Conservation (phyloP, 2,329 filamentous ascomycete species). For the Penicillium decumbens region DNA sequence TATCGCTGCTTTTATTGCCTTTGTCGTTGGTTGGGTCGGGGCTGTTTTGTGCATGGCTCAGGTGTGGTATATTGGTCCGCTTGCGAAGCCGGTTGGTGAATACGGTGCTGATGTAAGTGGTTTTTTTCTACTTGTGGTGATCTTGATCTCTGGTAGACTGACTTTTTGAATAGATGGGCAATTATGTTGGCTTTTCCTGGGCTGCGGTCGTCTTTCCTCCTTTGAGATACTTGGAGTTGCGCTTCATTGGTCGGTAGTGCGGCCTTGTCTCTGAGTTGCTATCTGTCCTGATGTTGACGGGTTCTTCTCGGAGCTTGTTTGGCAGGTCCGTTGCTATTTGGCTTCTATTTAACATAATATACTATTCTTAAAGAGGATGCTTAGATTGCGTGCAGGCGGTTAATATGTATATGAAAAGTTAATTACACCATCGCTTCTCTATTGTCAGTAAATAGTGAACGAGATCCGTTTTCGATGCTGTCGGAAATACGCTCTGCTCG, state of each 20-base stretch:
- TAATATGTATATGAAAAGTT: neutral
- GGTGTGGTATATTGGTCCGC: slow-evolving; percentile 63
- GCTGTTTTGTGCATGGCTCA: slow-evolving; percentile 65
- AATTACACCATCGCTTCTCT: neutral
- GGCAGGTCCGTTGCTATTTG: neutral
- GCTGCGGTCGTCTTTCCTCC: slow-evolving; percentile 55
- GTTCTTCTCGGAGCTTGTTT: neutral
- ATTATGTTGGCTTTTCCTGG: slow-evolving; percentile 59
- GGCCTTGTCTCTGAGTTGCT: neutral
- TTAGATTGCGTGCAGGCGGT: neutral
- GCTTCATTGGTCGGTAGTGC: slow-evolving; percentile 44
- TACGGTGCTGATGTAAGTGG: slow-evolving; percentile 53
- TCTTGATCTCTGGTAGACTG: neutral
- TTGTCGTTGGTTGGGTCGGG: slow-evolving; percentile 61
- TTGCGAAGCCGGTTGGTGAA: slow-evolving; percentile 55
- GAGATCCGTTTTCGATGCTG: neutral
- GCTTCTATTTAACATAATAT: neutral
- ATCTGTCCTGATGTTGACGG: neutral
- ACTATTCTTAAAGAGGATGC: neutral
- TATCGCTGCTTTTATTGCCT: slow-evolving; percentile 57
- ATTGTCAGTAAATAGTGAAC: neutral
- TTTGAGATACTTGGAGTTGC: slow-evolving; percentile 50
- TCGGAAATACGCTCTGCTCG: no score
- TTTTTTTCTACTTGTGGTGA: neutral
- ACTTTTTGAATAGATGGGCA: slow-evolving; percentile 46